Conservation (phyloP, 495 filamentous ascomycete species). For the Staphylotrichum tortipilum region DNA sequence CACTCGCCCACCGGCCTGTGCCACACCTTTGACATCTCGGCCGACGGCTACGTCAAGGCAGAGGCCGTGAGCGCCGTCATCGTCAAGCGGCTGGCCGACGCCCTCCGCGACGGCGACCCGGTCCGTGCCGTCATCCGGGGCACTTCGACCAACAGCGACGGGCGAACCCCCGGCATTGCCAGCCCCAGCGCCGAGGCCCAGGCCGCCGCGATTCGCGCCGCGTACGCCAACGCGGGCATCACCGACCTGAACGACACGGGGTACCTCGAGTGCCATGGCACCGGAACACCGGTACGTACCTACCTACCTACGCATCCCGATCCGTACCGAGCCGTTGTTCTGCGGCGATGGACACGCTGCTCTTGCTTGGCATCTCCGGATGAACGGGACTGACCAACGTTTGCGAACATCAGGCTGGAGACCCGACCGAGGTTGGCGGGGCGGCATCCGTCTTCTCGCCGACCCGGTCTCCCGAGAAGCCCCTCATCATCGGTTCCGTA, state of each 20-base stretch:
- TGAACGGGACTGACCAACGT: too few relatives aligned
- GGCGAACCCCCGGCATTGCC: slow-evolving; percentile 39
- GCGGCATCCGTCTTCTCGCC: slow-evolving; percentile 14
- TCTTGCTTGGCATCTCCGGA: too few relatives aligned
- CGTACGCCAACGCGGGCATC: slow-evolving; percentile 28
- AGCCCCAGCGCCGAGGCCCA: slow-evolving; percentile 43
- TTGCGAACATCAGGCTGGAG: slow-evolving; percentile 26
- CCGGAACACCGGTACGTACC: slow-evolving; percentile 32
- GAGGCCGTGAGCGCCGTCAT: slow-evolving; percentile 41
- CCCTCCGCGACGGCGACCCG: slow-evolving; percentile 35
- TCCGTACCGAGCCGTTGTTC: too few relatives aligned
- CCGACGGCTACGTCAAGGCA: slow-evolving; percentile 46
- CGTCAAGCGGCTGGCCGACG: slow-evolving; percentile 45
- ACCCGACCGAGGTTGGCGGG: slow-evolving; percentile 33
- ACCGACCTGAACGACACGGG: slow-evolving; percentile 13
- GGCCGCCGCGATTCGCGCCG: slow-evolving; percentile 35
- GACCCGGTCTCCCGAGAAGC: not conserved
- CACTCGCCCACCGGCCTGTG: slow-evolving; percentile 22
- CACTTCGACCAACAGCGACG: slow-evolving; percentile 42
- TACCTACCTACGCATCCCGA: too few relatives aligned
- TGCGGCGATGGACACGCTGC: too few relatives aligned
- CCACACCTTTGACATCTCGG: slow-evolving; percentile 22
- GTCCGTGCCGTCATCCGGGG: slow-evolving; percentile 50
- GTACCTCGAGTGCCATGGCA: slow-evolving; percentile 44
- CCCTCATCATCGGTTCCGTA: slow-evolving; percentile 30